Evolutionary conservation across 345 rosid genomes (phyloP).

Genomic region (Bretschneidera sinensis): DNA sequence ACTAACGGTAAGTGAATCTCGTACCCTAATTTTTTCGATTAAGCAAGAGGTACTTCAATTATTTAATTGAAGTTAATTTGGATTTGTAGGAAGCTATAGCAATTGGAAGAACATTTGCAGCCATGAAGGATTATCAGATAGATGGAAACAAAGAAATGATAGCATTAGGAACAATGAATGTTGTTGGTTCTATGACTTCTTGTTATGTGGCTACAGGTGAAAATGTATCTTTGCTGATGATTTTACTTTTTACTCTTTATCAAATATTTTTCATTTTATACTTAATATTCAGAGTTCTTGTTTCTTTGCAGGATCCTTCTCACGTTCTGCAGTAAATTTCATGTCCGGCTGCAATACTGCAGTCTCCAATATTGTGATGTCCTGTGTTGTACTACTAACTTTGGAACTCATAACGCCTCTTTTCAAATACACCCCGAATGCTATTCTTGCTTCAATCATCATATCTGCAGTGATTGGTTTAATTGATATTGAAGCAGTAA

Average conservation of each 20-base stretch:
- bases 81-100: conserved; percentile 77
- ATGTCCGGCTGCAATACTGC: conserved; percentile 95
- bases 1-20: conserved; percentile 80
- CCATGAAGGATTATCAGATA: conserved; percentile 88
- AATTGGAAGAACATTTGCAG: conserved; percentile 94
- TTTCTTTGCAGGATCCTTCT: conserved; percentile 68
- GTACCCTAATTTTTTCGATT: no score
- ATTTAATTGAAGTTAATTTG: neutral
- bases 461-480: conserved; percentile 78
- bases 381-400: conserved; percentile 72
- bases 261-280: no score
- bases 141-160: conserved; percentile 99
- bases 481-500: conserved; percentile 62
- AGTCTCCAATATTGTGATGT: conserved; percentile 90
- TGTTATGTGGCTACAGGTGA: conserved; percentile 88
- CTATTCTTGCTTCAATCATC: conserved; percentile 84
- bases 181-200: conserved; percentile 95
- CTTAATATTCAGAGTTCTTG: neutral
- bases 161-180: conserved; percentile 87
- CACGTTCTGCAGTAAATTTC: conserved; percentile 90
- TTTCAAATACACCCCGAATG: conserved; percentile 90
- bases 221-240: neutral
- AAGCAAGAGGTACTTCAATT: no score
- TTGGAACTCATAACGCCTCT: conserved; percentile 80
- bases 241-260: no score